Conservation (phyloP, 495 filamentous ascomycete genomes). For the Aspergillus heteromorphus region DNA sequence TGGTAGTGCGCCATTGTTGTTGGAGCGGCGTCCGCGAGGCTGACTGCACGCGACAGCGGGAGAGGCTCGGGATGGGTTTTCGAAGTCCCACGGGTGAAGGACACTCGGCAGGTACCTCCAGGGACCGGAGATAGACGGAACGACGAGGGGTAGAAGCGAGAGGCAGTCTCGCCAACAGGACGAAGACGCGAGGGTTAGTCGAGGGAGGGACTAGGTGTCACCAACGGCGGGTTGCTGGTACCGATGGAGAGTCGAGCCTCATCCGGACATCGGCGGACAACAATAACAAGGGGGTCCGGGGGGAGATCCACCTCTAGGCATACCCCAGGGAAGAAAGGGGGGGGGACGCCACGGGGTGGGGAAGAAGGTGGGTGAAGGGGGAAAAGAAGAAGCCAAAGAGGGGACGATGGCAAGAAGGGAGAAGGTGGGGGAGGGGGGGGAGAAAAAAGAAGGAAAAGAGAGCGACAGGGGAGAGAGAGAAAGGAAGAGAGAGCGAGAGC, state of each 20-base stretch:
- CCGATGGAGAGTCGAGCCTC: slow-evolving; percentile 1
- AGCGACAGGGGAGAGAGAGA: not conserved
- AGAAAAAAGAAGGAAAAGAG: not conserved
- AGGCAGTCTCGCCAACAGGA: not conserved
- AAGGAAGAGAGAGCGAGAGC: not conserved
- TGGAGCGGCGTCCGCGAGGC: not conserved
- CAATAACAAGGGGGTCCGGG: not conserved
- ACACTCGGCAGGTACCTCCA: not conserved
- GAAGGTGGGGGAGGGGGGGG: not conserved
- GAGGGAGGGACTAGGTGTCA: not conserved
- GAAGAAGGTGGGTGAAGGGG: not conserved
- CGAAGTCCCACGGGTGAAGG: not conserved
- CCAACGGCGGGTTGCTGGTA: not conserved
- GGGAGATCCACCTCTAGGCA: not conserved
- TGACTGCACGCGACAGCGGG: not conserved
- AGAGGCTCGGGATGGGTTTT: not conserved
- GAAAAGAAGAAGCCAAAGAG: not conserved
- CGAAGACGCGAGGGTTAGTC: not conserved
- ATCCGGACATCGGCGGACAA: not conserved
- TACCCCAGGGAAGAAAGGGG: not conserved
- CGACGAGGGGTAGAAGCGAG: not conserved
- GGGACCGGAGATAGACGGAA: not conserved
- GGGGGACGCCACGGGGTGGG: slow-evolving; percentile 1
- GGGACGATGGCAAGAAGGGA: not conserved
- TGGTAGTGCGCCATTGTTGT: slow-evolving; percentile 44